A percentile compares a stretch with the other conserved stretches of the same genome.
Evolutionary conservation across 495 filamentous ascomycete genomes (phyloP).

Genomic region (Trichoderma virens): DNA sequence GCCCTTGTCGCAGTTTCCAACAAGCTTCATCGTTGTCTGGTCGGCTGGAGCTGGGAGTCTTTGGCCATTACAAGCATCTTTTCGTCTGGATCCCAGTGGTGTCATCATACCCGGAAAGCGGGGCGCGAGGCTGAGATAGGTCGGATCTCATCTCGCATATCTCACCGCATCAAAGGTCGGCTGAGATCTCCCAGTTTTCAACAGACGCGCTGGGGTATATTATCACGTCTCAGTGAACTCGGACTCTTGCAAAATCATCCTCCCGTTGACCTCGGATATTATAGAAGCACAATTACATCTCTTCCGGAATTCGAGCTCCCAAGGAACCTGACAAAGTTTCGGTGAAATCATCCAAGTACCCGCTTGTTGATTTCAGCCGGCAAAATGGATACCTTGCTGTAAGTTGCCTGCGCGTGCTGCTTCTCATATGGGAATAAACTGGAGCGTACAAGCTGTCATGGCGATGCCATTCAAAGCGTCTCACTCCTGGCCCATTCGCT

Average conservation of each 20-base stretch:
- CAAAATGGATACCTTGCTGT: constrained; percentile 9
- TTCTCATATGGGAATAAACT: background rate
- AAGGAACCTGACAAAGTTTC: background rate
- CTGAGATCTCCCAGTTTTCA: background rate
- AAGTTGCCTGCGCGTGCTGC: background rate
- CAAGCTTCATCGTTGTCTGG: background rate
- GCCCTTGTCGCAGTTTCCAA: background rate
- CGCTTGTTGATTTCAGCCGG: background rate
- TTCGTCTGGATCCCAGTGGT: background rate
- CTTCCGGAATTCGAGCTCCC: background rate
- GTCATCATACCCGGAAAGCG: background rate
- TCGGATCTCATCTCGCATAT: background rate
- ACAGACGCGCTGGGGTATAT: background rate
- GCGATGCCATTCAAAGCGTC: background rate
- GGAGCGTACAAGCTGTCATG: background rate
- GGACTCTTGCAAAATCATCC: background rate
- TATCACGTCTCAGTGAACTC: background rate
- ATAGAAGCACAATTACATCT: too few species aligned
- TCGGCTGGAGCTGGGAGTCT: background rate
- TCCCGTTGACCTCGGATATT: background rate
- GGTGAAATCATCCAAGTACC: background rate
- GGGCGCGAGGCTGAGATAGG: background rate
- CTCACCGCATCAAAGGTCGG: background rate
- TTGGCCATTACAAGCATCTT: background rate
- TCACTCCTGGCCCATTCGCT: too few species aligned